Percentiles rank a stretch among this genome's conserved stretches.
Conservation (phyloP, 78 protist species). For the slime mould (Dictyostelium discoideum) region DNA sequence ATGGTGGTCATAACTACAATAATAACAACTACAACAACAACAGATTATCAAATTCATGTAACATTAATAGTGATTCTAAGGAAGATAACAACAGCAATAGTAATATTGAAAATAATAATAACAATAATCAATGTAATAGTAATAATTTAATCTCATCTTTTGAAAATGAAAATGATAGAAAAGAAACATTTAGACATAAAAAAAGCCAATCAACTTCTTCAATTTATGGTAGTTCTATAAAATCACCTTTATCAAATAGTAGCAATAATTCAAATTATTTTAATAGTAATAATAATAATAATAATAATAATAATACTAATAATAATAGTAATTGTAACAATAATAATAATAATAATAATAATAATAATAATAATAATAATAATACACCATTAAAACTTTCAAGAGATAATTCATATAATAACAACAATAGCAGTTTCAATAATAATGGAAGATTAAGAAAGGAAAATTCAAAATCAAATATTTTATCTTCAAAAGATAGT, state of each 20-base stretch:
- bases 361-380: background rate
- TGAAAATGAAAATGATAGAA: background rate
- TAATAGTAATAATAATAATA: background rate
- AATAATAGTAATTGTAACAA: background rate
- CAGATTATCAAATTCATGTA: background rate
- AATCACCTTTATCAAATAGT: background rate
- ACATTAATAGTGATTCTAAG: background rate
- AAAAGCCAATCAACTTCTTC: constrained; percentile 56
- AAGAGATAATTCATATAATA: background rate
- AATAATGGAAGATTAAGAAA: background rate
- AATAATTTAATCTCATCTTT: background rate
- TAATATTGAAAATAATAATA: background rate
- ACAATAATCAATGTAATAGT: background rate
- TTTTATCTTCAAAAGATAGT: background rate
- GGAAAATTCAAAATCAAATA: background rate
- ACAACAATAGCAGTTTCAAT: background rate
- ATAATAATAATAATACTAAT: background rate
- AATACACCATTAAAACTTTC: background rate
- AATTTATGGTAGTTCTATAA: background rate
- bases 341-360: background rate
- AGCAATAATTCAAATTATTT: background rate
- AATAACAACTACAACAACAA: background rate
- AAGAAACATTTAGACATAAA: constrained; percentile 22
- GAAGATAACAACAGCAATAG: background rate
- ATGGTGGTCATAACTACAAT: background rate